Evolutionary conservation across 805 yeast species (phyloP), one percentile per base, ranked within the genome.

Genomic region (Kodamaea kaohsiungensis): DNA sequence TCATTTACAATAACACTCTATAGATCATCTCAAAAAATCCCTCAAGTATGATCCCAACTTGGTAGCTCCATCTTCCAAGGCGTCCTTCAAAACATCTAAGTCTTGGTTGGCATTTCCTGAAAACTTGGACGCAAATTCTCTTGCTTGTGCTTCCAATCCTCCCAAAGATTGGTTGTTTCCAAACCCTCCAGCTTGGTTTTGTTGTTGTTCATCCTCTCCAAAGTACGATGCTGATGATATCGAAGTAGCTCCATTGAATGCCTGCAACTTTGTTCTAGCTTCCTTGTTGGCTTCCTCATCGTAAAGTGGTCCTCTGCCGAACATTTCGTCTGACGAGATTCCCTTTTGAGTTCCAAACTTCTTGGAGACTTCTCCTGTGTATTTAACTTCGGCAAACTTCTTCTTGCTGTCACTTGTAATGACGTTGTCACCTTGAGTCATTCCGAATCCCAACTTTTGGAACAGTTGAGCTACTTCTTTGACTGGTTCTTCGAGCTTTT

Each of bases 171-270:
- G 58, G 40, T 71, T 68, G 52, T 59, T 69, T 16, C 66, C 65
- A 33, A 65, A 64, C 51, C 35, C 35, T 30, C 46, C 58, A 35
- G 64, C 70, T 25, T 35, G 45, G 18, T 13, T 27, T 17, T 43
- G 48, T 12, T 27, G 42, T 48, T 79, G 80, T 59, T 88, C 87
- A 27, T 85, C 89, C 66, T 90, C 93, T 43, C 98, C 98, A 63
- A 92, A 95, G 72, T 95, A 95, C 8, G 95, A 85, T 37, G 92
- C 82, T 1, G 98, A 91, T 1, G 98, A 93, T 60, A 95, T 95
- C 6, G 96, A 83, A 46, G 89, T 87, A 1, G 98, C 96, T 53
- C 93, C 95, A 55, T 82, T 83, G 72, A 89, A 95, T 3, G 87
- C 75, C 68, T 87, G 91, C 53, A 95, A 77, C 64, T 95, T 92